Evolutionary conservation across 768 basidiomycete genomes (phyloP), one percentile per base, ranked within the genome.

Genomic region (Hydnum rufescens): DNA sequence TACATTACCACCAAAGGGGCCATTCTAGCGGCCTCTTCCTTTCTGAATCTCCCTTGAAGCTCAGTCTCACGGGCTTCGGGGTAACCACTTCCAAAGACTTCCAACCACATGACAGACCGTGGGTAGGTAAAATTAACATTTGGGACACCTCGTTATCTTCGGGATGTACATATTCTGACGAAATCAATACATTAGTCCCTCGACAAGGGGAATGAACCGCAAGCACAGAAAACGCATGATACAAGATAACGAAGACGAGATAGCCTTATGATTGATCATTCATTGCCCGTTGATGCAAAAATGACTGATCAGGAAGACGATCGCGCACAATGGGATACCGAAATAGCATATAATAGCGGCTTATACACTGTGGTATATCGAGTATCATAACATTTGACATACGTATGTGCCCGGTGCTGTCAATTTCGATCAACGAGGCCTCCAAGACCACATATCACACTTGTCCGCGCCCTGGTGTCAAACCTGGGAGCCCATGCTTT

Each of bases 21-120:
- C 49, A 68, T 92, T 8, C 77, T 80, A 62, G 71, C 75, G 29
- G 84, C 77, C 49, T n/a, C n/a, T n/a, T n/a, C n/a, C n/a, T n/a
- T n/a, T n/a, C n/a, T n/a, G n/a, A n/a, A n/a, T n/a, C n/a, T 32
- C 88, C 88, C 0, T 63, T 92, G 28, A 76, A 73, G 29, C 67
- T 96, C 23, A 74, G 93, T 30, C 69, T 99, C 22, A 80, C 97
- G 57, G 93, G 93, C 3, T 67, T 99, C 26, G 71, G 92, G 44
- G 72, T 93, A 5, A 90, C 86, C 3, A 92, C 86, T 57, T 66
- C 97, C 58, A 85, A 83, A 60, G 93, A 99, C 65, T 65, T 92
- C 30, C 72, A 73, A 53, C 70, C 65, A 18, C 66, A 64, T 1
- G 63, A 68, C 22, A 60, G 58, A 18, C 82, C 85, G 0, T 56